These are phyloP conservation scores for Leccinum fibrillosum DNA, from an alignment of 768 basidiomycete genomes.

Conservation along the genomic window DNA sequence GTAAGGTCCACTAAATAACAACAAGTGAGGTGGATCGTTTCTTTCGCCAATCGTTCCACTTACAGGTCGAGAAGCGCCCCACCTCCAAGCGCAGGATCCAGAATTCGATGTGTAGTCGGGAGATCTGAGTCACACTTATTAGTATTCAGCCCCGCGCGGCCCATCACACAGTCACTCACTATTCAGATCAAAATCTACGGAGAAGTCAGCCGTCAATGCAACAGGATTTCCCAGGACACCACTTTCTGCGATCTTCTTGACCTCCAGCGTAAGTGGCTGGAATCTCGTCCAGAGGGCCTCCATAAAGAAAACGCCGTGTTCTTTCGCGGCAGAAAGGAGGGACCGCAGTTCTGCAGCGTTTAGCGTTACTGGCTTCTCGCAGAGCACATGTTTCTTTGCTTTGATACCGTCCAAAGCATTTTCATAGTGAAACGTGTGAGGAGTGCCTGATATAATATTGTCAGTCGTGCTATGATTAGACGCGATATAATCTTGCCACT, in stretches of 20 bases:
- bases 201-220: conserved; percentile 72
- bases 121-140: conserved; percentile 41
- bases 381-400: conserved; percentile 81
- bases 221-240: conserved; percentile 66
- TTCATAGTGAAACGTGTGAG: conserved; percentile 79
- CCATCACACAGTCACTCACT: conserved; percentile 37
- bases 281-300: conserved; percentile 90
- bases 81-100: conserved; percentile 78
- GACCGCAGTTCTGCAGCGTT: conserved; percentile 75
- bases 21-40: neutral
- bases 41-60: conserved; percentile 26
- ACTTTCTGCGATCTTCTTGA: conserved; percentile 60
- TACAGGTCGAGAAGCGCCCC: conserved; percentile 84
- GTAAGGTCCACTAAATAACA: conserved; percentile 63
- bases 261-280: conserved; percentile 62
- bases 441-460: conserved; percentile 54
- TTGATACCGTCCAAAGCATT: conserved; percentile 74
- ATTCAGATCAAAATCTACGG: conserved; percentile 62
- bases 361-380: conserved; percentile 85
- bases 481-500: conserved; percentile 2
- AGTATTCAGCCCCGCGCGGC: neutral
- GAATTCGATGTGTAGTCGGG: conserved; percentile 67
- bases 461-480: neutral
- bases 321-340: conserved; percentile 69
- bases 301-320: conserved; percentile 84